Evolutionary conservation across 2,329 filamentous ascomycete genomes (phyloP).

Genomic region (Stromatinia cepivora): DNA sequence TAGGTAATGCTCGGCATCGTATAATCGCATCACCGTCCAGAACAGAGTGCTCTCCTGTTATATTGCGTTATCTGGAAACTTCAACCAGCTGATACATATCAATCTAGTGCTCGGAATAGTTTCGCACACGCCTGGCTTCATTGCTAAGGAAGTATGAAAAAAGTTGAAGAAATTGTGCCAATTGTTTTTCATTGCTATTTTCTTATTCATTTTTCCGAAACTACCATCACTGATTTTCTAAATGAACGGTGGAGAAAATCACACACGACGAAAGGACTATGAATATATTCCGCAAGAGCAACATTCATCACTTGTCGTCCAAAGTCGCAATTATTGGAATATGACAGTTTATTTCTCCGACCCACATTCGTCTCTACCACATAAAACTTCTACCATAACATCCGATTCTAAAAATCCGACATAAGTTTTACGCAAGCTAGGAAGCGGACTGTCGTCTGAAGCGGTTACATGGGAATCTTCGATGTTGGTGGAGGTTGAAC

Average conservation of each 20-base stretch:
- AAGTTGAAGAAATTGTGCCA: no score
- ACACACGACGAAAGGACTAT: neutral
- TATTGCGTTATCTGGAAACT: no score
- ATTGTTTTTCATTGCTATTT: neutral
- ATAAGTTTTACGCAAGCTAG: rapidly evolving
- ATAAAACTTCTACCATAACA: no score
- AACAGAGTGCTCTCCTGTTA: no score
- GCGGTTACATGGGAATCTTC: neutral
- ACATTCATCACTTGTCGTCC: neutral
- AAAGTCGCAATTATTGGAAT: neutral
- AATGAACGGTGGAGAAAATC: neutral
- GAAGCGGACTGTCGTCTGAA: rapidly evolving
- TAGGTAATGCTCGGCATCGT: no score
- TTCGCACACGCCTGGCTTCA: neutral
- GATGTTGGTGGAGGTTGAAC: neutral
- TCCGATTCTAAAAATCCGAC: neutral
- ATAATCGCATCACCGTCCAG: no score
- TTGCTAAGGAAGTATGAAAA: neutral
- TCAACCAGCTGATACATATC: no score
- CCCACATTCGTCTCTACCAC: no score
- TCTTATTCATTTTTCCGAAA: neutral
- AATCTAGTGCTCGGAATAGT: no score
- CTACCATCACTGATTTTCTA: neutral
- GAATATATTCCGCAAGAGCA: neutral
- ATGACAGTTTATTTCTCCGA: neutral